A percentile compares a stretch with the other conserved stretches of the same genome.
Conservation (phyloP, 805 yeast species). For the Komagataella ulmi region DNA sequence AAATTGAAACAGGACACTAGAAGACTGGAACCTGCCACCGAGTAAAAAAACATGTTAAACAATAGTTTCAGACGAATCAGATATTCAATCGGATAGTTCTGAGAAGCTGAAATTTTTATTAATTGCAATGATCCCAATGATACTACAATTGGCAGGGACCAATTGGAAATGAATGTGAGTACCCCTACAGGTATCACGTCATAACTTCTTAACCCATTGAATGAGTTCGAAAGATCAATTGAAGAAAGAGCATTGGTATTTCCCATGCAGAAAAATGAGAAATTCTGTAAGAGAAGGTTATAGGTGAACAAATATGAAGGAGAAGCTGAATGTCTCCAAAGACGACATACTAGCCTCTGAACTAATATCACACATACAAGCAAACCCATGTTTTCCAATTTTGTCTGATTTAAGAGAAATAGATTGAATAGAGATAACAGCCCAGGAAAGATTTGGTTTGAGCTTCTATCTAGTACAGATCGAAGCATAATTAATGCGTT, state of each 20-base stretch:
- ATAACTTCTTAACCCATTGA: conserved; percentile 73
- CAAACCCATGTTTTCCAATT: not conserved
- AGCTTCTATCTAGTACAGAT: not conserved
- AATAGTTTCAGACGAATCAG: conserved; percentile 12
- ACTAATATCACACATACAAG: not conserved
- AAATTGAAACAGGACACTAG: conserved; percentile 58
- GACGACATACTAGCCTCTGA: not conserved
- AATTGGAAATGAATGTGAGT: conserved; percentile 72
- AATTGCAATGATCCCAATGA: conserved; percentile 31
- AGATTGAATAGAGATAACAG: not conserved
- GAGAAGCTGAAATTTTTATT: conserved; percentile 11
- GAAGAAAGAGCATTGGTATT: conserved; percentile 89
- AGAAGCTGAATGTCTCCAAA: not conserved
- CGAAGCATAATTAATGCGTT: not conserved
- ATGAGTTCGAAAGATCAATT: conserved; percentile 81
- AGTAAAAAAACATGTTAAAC: conserved; percentile 38
- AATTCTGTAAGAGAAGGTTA: conserved; percentile 47
- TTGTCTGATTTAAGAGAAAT: not conserved
- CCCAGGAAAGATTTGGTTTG: not conserved
- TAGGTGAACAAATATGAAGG: conserved; percentile 15
- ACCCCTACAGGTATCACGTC: conserved; percentile 60
- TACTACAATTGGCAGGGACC: conserved; percentile 82
- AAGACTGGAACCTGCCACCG: conserved; percentile 43
- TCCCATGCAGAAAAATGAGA: conserved; percentile 78
- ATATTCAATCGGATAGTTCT: conserved; percentile 19